Base-by-base conservation (phyloP, 495 filamentous ascomycete genomes). In the Penicillium simplicissimum region DNA sequence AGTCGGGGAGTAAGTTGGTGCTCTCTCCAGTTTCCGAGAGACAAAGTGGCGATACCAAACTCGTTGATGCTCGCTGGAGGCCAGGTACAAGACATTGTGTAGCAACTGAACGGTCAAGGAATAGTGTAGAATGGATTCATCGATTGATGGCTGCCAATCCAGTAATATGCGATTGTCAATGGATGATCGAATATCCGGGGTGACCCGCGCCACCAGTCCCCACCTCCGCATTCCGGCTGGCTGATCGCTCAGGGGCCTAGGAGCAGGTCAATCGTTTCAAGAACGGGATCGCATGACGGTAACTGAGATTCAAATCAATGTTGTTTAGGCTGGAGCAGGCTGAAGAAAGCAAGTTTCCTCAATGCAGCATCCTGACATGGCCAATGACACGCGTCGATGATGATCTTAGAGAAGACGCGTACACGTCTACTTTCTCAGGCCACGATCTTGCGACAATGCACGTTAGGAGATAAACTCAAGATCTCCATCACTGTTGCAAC, bases 31-130 rank as follows among this genome's bases (percentile, higher is more conserved):
- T 71, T 76, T 15, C 72, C 74, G 7, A 75, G 68, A 51, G 72
- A 75, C 36, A 76, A 49, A 0, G 72, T 74, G 36, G 72, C 71
- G 25, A 74, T 74, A 21, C 72, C 72, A 33, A 70, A 55, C 21
- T 65, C 58, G 21, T 71, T 70, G 17, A 3, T n/a, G 10, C 55
- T 28, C 23, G 55, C 37, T 35, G 69, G 56, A 31, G 63, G 63
- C 64, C 63, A 71, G 14, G n/a, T 13, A 8, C 49, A 43, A 13
- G 60, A 33, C 62, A 66, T 69, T n/a, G 8, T 69, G 38, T 23
- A 10, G 25, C 8, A 23, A 45, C 14, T 37, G 11, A 14, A 37
- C 15, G 19, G 35, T 15, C 10, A 53, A 28, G 8, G 17, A 36
- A 14, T 8, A 35, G 25, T 9, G 11, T 1, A 7, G 38, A 11